phyloP scores from a whole-genome alignment of 2,329 filamentous ascomycete genomes.

The Fusarium sarcochroum region DNA sequence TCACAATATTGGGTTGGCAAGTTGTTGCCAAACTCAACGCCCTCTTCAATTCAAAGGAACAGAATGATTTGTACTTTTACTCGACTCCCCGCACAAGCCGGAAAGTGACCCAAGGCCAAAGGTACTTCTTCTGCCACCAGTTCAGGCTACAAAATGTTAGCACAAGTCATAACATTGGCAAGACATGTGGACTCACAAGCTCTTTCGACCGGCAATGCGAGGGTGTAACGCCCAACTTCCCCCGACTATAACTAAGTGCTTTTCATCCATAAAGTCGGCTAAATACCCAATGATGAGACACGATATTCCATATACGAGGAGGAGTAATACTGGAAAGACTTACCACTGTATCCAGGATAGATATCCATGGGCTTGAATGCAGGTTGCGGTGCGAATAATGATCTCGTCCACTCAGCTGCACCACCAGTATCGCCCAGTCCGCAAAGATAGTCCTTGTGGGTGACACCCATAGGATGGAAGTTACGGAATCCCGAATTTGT shows the following conservation, averaged over 20 bases:
- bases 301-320: rapidly evolving
- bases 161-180: rapidly evolving
- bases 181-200: conserved; percentile 18
- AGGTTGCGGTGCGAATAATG: conserved; percentile 18
- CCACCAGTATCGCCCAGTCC: conserved; percentile 31
- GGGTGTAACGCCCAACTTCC: conserved; percentile 34
- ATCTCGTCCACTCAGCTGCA: conserved; percentile 32
- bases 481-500: conserved; percentile 27
- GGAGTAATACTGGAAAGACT: neutral
- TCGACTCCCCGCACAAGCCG: conserved; percentile 22
- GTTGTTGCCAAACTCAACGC: too few relatives aligned
- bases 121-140: conserved; percentile 40
- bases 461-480: conserved; percentile 23
- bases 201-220: conserved; percentile 27
- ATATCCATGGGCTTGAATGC: conserved; percentile 33
- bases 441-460: conserved; percentile 17
- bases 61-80: neutral
- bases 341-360: conserved; percentile 36
- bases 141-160: conserved; percentile 18
- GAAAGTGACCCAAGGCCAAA: conserved; percentile 34
- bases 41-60: too few relatives aligned
- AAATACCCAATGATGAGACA: neutral
- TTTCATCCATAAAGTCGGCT: conserved; percentile 40
- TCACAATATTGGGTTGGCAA: too few relatives aligned
- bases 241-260: conserved; percentile 26